A percentile compares a stretch with the other conserved stretches of the same genome.
Conservation (phyloP, 2,329 filamentous ascomycete species). For the Neurospora sp. region DNA sequence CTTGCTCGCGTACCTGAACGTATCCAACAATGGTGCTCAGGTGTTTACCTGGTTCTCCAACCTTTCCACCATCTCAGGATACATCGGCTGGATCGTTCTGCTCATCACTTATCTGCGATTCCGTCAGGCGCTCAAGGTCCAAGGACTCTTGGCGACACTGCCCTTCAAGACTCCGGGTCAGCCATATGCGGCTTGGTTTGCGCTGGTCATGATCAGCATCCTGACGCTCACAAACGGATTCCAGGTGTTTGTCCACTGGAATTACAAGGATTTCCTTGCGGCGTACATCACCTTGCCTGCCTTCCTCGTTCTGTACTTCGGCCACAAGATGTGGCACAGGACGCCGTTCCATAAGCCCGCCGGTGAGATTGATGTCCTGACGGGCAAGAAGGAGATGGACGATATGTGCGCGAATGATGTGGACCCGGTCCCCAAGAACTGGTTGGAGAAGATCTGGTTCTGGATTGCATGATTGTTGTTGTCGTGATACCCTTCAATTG, state of each 20-base stretch:
- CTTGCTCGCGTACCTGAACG: constrained; percentile 61
- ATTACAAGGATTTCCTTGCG: constrained; percentile 52
- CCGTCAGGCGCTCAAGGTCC: constrained; percentile 42
- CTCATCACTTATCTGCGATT: constrained; percentile 51
- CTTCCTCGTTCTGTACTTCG: constrained; percentile 50
- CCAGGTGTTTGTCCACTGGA: constrained; percentile 64
- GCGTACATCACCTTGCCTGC: constrained; percentile 54
- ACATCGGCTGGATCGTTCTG: constrained; percentile 51
- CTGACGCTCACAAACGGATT: constrained; percentile 70
- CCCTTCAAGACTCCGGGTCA: constrained; percentile 45
- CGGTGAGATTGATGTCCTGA: constrained; percentile 44
- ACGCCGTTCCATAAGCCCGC: constrained; percentile 33
- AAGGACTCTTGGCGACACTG: constrained; percentile 39
- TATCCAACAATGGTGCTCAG: constrained; percentile 48
- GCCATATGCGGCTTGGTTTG: constrained; percentile 55
- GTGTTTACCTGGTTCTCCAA: constrained; percentile 67
- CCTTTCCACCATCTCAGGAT: constrained; percentile 53
- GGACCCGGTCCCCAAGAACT: constrained; percentile 39
- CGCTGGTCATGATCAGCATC: constrained; percentile 47
- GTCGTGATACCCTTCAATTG: not conserved
- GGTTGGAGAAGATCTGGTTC: constrained; percentile 43
- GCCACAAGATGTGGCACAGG: constrained; percentile 45
- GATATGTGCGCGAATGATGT: constrained; percentile 41
- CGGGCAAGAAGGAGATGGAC: constrained; percentile 54
- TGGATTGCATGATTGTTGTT: constrained; percentile 37